Evolutionary conservation across 495 filamentous ascomycete species (phyloP), one percentile per base, ranked within the genome.

Genomic region (Aspergillus mulundensis): DNA sequence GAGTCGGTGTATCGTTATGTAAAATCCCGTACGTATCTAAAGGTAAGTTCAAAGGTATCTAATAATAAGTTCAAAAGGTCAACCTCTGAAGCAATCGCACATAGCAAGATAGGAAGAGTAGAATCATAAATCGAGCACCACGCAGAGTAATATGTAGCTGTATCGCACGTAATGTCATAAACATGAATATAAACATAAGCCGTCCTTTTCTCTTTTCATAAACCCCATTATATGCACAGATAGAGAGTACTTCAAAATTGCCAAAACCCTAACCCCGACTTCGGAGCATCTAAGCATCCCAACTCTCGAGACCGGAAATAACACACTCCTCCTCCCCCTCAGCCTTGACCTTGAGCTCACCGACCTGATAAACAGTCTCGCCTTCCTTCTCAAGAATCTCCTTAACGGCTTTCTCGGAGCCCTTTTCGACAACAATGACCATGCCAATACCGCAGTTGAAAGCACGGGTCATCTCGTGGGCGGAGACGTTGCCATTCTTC

Each of bases 371-470:
- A 15, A 93, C 87, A 36, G 65, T 86, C 80, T 98, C 93, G 12
- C 91, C 94, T 25, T 78, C 73, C 18, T 66, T 71, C 65, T 80
- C 69, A 36, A 96, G 69, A 15, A 66, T 52, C 7, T 79, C 74
- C 38, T 59, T 60, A 21, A 78, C 71, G 3, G 83, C 81, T 46
- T 72, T 72, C 25, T 83, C 77, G 48, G 84, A 74, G 41, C 66
- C 81, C 58, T 73, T 69, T 18, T 76, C 77, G 0, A 96, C 90
- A 7, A 89, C 91, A 7, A 93, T 67, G 4, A 97, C 87, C 89
- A 97, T 96, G 45, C 94, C 94, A 20, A 98, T 68, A 50, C 94
- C 94, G 20, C 84, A 89, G 75, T 98, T 98, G 79, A 95, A 97
- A n/a, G 88, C 88, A 54, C 90, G 78, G 30, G 84, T 88, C 78